Evolutionary conservation across 169 alveolate species (phyloP).

Genomic region (Toxoplasma gondii): DNA sequence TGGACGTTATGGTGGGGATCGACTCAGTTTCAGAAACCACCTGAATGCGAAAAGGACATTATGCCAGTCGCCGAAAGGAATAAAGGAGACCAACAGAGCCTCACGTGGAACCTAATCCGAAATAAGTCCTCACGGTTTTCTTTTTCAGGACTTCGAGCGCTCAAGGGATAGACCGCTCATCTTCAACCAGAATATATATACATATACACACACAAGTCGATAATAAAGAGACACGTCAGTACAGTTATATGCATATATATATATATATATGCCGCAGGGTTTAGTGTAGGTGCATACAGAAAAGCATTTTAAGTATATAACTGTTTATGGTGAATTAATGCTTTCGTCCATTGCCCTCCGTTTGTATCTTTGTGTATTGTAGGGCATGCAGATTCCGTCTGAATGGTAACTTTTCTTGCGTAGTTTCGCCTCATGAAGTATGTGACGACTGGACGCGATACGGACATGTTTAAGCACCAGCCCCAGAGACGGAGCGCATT

Average conservation of each 20-base stretch:
- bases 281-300: neutral
- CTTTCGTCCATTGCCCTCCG: neutral
- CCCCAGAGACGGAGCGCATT: neutral
- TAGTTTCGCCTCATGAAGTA: too few species aligned
- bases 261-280: neutral
- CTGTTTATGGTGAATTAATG: too few species aligned
- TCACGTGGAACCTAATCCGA: too few species aligned
- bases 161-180: neutral
- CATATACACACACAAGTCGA: too few species aligned
- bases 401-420: too few species aligned
- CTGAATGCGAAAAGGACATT: neutral
- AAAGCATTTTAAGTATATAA: too few species aligned
- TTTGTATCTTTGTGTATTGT: too few species aligned
- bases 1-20: neutral
- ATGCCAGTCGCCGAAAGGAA: neutral
- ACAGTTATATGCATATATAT: neutral
- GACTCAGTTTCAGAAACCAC: neutral
- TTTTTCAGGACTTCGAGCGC: too few species aligned
- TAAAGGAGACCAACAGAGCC: too few species aligned
- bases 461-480: neutral
- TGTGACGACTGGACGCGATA: too few species aligned
- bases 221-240: neutral
- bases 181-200: neutral
- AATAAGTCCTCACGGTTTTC: too few species aligned
- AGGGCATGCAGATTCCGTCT: too few species aligned